Evolutionary conservation across 2,329 filamentous ascomycete species (phyloP).

Genomic region (Alternaria sp.): DNA sequence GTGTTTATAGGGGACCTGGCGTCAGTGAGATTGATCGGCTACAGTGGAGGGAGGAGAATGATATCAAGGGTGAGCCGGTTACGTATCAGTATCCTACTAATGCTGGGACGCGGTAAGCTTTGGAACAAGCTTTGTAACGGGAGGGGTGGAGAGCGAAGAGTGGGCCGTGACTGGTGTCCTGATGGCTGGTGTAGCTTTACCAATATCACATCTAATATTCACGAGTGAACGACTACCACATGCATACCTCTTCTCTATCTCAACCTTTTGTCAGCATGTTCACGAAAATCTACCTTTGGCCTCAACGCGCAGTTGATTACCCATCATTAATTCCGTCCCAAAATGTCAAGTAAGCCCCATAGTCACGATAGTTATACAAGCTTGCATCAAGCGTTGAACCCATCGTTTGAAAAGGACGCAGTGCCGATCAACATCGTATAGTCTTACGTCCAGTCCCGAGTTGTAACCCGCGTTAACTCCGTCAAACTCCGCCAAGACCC

Average conservation of each 20-base stretch:
- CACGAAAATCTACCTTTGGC: not conserved
- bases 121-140: too few relatives aligned
- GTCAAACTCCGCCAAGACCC: not conserved
- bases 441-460: not conserved
- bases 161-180: too few relatives aligned
- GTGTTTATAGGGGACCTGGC: constrained; percentile 65
- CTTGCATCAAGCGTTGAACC: not conserved
- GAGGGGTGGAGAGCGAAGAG: too few relatives aligned
- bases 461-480: not conserved
- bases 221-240: not conserved
- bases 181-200: not conserved
- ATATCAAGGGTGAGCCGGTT: constrained; percentile 23
- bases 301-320: not conserved
- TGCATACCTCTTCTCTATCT: not conserved
- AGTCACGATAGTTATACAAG: not conserved
- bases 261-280: not conserved
- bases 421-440: not conserved
- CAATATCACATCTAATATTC: not conserved
- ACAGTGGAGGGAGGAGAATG: constrained; percentile 60
- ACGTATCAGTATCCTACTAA: constrained; percentile 13
- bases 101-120: constrained; percentile 18
- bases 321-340: not conserved
- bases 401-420: not conserved
- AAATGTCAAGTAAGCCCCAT: not conserved
- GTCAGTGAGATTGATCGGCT: constrained; percentile 59